Evolutionary conservation across 768 basidiomycete species (phyloP).

Genomic region (Tylopilus intermedius): DNA sequence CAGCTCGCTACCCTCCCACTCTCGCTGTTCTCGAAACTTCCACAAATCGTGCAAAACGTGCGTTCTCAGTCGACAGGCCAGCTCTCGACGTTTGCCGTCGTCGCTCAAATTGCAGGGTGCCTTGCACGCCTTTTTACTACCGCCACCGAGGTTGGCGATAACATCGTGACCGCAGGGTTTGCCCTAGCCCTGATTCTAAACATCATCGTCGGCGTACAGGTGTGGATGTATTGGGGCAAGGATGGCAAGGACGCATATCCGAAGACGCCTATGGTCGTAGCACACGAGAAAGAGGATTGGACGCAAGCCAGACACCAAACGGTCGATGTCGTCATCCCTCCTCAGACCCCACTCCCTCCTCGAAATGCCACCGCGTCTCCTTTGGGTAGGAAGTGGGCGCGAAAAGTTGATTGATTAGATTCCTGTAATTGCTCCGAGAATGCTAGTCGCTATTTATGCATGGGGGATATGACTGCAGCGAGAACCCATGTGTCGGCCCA

Average conservation of each 20-base stretch:
- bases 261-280: slow-evolving; percentile 14
- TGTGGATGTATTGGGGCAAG: slow-evolving; percentile 80
- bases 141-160: slow-evolving; percentile 80
- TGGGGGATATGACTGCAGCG: neutral
- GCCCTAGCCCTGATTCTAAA: slow-evolving; percentile 79
- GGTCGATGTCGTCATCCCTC: slow-evolving; percentile 42
- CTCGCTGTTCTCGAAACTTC: slow-evolving; percentile 87
- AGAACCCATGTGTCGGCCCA: neutral
- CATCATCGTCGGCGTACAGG: slow-evolving; percentile 73
- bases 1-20: slow-evolving; percentile 88
- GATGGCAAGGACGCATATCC: slow-evolving; percentile 33
- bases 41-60: slow-evolving; percentile 85
- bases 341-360: slow-evolving; percentile 41
- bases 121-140: slow-evolving; percentile 92
- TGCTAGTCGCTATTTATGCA: slow-evolving; percentile 18
- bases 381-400: slow-evolving; percentile 61
- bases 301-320: slow-evolving; percentile 22
- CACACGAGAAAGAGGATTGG: slow-evolving; percentile 30
- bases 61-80: slow-evolving; percentile 80
- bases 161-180: slow-evolving; percentile 78
- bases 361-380: slow-evolving; percentile 40
- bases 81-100: slow-evolving; percentile 87
- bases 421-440: slow-evolving; percentile 13
- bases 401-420: slow-evolving; percentile 60
- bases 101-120: slow-evolving; percentile 84